phyloP scores from a whole-genome alignment of 805 yeast genomes.

The Pachysolen tannophilus region DNA sequence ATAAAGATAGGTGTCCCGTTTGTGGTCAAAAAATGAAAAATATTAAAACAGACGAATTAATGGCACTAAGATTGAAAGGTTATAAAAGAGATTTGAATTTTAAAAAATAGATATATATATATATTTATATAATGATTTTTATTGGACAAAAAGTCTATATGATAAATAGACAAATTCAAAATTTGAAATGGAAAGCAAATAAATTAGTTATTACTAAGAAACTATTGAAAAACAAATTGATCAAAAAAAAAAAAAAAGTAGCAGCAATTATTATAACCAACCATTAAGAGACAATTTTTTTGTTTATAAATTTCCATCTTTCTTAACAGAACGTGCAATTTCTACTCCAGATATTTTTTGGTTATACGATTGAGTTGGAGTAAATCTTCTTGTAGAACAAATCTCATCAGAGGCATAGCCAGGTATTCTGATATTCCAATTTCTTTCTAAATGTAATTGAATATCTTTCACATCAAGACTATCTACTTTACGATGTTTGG shows the following conservation, averaged over 20 bases:
- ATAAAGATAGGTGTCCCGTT: conserved; percentile 49
- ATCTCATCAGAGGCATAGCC: conserved; percentile 92
- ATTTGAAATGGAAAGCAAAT: too few relatives aligned
- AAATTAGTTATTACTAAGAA: too few relatives aligned
- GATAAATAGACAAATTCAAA: too few relatives aligned
- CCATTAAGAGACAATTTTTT: too few relatives aligned
- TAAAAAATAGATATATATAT: conserved; percentile 6
- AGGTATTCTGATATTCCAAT: conserved; percentile 93
- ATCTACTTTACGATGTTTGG: conserved; percentile 89
- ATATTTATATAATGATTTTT: background rate
- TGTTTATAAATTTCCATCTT: background rate
- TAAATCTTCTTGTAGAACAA: conserved; percentile 66
- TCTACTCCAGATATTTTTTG: conserved; percentile 64
- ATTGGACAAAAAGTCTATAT: background rate
- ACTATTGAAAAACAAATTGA: too few relatives aligned
- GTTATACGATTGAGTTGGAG: conserved; percentile 52
- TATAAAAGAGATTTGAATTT: conserved; percentile 19
- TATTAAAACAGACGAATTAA: conserved; percentile 38
- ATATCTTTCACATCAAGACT: conserved; percentile 82
- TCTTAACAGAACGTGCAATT: conserved; percentile 12
- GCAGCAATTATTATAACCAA: too few relatives aligned
- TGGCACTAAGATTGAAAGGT: conserved; percentile 45
- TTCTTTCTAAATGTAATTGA: conserved; percentile 83
- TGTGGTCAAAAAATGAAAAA: conserved; percentile 28
- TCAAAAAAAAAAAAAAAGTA: too few relatives aligned